Percentiles rank a stretch among this genome's conserved stretches.
Evolutionary conservation across 495 filamentous ascomycete species (phyloP).

Genomic region (Pyrenula aspistea): DNA sequence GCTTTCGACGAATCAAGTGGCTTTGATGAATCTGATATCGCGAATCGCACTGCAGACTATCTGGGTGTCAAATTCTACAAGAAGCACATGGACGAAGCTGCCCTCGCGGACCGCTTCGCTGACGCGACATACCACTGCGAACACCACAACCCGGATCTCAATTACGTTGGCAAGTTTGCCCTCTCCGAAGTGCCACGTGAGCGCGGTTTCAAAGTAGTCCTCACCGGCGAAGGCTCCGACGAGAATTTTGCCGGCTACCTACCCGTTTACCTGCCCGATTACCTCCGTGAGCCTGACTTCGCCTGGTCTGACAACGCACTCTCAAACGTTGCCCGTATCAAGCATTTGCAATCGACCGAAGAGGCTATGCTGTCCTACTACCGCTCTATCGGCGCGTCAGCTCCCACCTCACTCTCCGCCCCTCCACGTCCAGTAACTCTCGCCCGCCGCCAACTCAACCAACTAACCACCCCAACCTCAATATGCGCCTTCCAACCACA

Average conservation of each 20-base stretch:
- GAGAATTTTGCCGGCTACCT: conserved; percentile 40
- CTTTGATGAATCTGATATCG: conserved; percentile 38
- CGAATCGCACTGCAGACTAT: conserved; percentile 35
- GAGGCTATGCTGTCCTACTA: background rate
- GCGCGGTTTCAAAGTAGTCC: conserved; percentile 33
- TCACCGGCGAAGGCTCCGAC: conserved; percentile 40
- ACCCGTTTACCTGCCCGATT: conserved; percentile 24
- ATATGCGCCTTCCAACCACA: conserved; percentile 4
- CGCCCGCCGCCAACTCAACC: conserved; percentile 4
- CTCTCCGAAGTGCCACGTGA: conserved; percentile 28
- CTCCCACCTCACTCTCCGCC: background rate
- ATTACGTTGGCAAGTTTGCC: conserved; percentile 32
- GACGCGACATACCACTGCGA: conserved; percentile 38
- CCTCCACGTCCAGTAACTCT: background rate
- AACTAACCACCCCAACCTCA: conserved; percentile 6
- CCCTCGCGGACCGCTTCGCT: conserved; percentile 30
- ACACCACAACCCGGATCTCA: conserved; percentile 29
- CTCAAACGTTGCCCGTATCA: conserved; percentile 1
- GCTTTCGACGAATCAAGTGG: conserved; percentile 31
- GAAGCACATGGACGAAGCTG: conserved; percentile 29
- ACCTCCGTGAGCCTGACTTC: conserved; percentile 29
- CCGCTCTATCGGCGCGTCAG: background rate
- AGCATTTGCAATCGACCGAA: conserved; percentile 5
- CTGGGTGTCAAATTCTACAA: conserved; percentile 33
- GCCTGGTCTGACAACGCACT: conserved; percentile 16